Conservation (phyloP, 345 rosid species). For the Anacardium occidentale region DNA sequence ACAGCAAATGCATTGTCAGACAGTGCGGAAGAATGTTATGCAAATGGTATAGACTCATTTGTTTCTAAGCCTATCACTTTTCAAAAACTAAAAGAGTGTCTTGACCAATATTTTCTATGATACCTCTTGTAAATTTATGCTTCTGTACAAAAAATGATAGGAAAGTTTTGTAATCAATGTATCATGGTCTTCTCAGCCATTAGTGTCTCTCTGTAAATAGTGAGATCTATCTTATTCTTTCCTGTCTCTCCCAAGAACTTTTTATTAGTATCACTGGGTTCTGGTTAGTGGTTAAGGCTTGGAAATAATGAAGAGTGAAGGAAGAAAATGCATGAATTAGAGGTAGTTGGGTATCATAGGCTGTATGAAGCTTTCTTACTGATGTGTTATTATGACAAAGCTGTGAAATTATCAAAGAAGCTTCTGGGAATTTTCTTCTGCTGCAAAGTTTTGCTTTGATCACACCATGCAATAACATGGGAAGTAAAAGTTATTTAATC, state of each 20-base stretch:
- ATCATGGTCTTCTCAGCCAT: constrained; percentile 27
- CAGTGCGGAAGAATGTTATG: constrained; percentile 84
- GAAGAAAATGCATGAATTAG: neutral
- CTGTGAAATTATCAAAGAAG: no score
- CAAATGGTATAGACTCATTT: constrained; percentile 93
- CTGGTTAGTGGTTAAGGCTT: neutral
- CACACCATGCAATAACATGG: no score
- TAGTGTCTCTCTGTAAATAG: constrained; percentile 31
- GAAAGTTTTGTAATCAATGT: constrained; percentile 56
- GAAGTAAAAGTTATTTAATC: no score
- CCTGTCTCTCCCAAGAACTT: neutral
- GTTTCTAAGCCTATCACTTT: constrained; percentile 88
- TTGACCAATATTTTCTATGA: constrained; percentile 57
- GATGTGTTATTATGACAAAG: no score
- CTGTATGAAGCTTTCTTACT: no score
- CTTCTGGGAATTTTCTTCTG: no score
- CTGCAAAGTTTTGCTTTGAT: no score
- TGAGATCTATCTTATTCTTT: constrained; percentile 25
- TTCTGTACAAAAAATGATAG: constrained; percentile 46
- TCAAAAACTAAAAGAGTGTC: constrained; percentile 72
- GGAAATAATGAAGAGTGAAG: neutral
- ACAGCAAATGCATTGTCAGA: constrained; percentile 91
- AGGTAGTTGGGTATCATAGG: neutral
- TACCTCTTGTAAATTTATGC: constrained; percentile 37
- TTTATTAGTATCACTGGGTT: neutral